Evolutionary conservation across 169 alveolate species (phyloP), one percentile per base, ranked within the genome.

Genomic region (Plasmodium gallinaceum): DNA sequence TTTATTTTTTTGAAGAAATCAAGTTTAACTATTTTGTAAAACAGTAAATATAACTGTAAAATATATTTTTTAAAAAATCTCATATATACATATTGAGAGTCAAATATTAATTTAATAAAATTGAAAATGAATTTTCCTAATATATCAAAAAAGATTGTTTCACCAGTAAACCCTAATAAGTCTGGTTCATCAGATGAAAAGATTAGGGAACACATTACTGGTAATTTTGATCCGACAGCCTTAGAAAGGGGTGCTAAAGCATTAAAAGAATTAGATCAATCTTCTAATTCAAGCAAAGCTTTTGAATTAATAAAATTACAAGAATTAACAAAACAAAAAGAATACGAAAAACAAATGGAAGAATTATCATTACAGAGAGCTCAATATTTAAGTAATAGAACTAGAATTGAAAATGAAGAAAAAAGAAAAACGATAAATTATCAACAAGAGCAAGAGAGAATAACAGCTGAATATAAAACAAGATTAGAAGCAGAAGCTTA

Each of bases 221-320:
- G 83, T 12, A 60, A 91, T 87, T 94, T 98, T 92, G 99, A 98
- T 90, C 99, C 99, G 5, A 93, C 99, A 0, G 99, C 99, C 0
- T 96, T 98, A 68, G 99, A 98, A 94, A 96, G 99, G 76, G 99
- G 99, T 24, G 99, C 99, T 5, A 95, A 97, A 95, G 99, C 99
- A 10, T 95, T 98, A 88, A 97, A 96, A 93, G 98, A 97, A 93
- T 86, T 98, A 57, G 99, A 97, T 72, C 71, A 95, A 46, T 96
- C 98, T 12, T 97, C 99, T 0, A 97, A 98, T 88, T 98, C 99
- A 4, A 95, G 96, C 37, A 91, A 97, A 91, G 99, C 99, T 16
- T 98, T 98, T 73, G 99, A 98, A 78, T 88, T 98, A 22, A 97
- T 98, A 48, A 96, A 97, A 88, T 94, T 98, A 73, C 98, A 98